Evolutionary conservation across 2,329 filamentous ascomycete genomes (phyloP), one percentile per base, ranked within the genome.

Genomic region (Hypoxylon sp.): DNA sequence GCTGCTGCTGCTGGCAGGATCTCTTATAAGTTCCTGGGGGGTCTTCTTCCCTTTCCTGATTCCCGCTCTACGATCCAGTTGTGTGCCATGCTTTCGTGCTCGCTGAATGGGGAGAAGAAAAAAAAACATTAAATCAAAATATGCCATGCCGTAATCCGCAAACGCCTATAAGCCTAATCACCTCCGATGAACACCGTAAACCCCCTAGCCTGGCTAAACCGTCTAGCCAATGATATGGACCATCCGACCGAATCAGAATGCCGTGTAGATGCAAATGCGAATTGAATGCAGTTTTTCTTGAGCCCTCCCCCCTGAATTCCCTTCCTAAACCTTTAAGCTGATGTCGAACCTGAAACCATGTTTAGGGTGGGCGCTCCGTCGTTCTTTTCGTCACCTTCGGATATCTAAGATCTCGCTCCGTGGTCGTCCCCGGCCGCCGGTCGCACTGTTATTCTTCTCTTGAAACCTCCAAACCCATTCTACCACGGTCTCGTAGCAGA

Each of bases 401-500:
- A 48, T 58, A 8, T 77, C 74, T 40, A 81, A 51, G 53, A 78
- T 82, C 27, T 77, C 79, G 44, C 78, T 81, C 54, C 79, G 75
- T n/a, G 62, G 73, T 54, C 79, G 76, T 40, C 71, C 73, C 25
- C 73, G 71, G 6, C 62, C 69, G 5, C 71, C 74, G 22, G 49
- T 56, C 3, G 49, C 58, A 22, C 46, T 33, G 27, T 66, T 72
- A 42, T 46, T 75, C 48, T 68, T 73, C 48, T 84, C 84, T 60
- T 88, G 82, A 42, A 84, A 74, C 70, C 86, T 81, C 74, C 81
- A 82, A 30, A 96, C 81, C 94, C 95, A 99, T 81, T 98, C 95
- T 61, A 97, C 83, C 6, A 98, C 87, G 44, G 93, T 97, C 83
- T 99, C 96, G 79, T 99, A 99, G 80, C 96, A 99, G 35, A 99